These are phyloP conservation scores for Collybiopsis luxurians DNA, from an alignment of 768 basidiomycete species.

Conservation along the genomic window DNA sequence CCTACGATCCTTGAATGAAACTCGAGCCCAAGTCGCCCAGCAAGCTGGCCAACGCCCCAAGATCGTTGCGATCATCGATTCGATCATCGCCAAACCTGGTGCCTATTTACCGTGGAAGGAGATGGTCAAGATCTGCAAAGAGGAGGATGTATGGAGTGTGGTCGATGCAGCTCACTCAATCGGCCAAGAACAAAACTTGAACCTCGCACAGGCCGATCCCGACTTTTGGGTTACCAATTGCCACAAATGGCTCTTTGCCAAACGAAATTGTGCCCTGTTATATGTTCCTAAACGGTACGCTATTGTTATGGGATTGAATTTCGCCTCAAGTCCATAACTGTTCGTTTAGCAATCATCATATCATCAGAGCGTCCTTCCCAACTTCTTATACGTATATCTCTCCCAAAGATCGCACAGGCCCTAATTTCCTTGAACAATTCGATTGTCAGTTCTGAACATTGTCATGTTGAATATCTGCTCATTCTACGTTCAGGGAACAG, in stretches of 20 bases:
- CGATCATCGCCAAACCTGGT: conserved; percentile 49
- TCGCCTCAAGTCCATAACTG: no score
- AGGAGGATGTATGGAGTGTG: conserved; percentile 49
- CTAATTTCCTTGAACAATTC: conserved; percentile 50
- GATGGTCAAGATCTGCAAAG: conserved; percentile 49
- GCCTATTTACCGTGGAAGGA: conserved; percentile 57
- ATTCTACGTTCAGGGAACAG: conserved; percentile 51
- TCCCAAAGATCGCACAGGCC: conserved; percentile 33
- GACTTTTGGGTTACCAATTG: conserved; percentile 69
- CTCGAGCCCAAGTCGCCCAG: not conserved
- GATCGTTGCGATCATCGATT: conserved; percentile 55
- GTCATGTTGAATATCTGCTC: not conserved
- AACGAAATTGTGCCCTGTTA: conserved; percentile 52
- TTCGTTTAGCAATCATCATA: conserved; percentile 54
- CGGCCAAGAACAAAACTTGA: conserved; percentile 20
- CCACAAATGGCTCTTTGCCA: conserved; percentile 63
- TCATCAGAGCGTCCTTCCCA: conserved; percentile 37
- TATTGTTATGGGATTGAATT: no score
- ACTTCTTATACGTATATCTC: conserved; percentile 23
- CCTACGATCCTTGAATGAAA: conserved; percentile 16
- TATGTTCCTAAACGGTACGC: conserved; percentile 24
- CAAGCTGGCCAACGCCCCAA: conserved; percentile 20
- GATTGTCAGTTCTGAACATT: conserved; percentile 40
- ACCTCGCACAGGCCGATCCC: conserved; percentile 36
- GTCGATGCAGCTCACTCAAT: conserved; percentile 40